phyloP scores from a whole-genome alignment of 176 grass and related monocot genomes.

The Chloris gayana region DNA sequence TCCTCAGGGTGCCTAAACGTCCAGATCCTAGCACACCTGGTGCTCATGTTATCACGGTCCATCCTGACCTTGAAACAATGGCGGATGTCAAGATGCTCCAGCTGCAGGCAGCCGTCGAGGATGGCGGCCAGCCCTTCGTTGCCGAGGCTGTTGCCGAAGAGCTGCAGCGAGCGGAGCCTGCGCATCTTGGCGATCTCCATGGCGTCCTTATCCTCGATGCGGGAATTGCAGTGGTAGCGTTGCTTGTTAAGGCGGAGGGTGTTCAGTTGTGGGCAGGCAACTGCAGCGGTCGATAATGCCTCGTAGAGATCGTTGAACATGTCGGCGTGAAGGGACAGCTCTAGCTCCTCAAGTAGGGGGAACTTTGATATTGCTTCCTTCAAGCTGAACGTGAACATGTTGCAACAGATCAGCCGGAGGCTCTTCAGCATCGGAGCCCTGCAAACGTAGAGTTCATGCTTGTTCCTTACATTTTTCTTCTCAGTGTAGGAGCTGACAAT shows the following conservation, averaged over 20 bases:
- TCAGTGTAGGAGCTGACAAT: neutral
- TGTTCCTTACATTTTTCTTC: neutral
- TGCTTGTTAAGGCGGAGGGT: constrained; percentile 14
- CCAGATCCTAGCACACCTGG: neutral
- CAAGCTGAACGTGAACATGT: neutral
- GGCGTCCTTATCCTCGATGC: neutral
- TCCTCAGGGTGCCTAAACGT: neutral
- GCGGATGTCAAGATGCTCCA: constrained; percentile 32
- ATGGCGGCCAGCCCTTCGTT: constrained; percentile 13
- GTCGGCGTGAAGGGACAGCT: constrained; percentile 2
- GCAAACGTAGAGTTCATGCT: neutral
- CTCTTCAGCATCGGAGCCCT: constrained; percentile 19
- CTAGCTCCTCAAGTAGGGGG: constrained; percentile 30
- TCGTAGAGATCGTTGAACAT: neutral
- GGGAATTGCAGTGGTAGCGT: neutral
- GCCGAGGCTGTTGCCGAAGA: constrained; percentile 19
- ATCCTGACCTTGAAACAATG: constrained; percentile 22
- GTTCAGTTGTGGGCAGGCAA: neutral
- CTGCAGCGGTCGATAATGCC: neutral
- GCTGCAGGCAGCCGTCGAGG: neutral
- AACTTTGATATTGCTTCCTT: neutral
- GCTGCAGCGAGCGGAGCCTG: constrained; percentile 7
- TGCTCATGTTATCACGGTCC: neutral
- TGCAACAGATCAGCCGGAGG: neutral
- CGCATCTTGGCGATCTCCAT: neutral